Evolutionary conservation across 2,329 filamentous ascomycete species (phyloP).

Genomic region (Claviceps humidiphila): DNA sequence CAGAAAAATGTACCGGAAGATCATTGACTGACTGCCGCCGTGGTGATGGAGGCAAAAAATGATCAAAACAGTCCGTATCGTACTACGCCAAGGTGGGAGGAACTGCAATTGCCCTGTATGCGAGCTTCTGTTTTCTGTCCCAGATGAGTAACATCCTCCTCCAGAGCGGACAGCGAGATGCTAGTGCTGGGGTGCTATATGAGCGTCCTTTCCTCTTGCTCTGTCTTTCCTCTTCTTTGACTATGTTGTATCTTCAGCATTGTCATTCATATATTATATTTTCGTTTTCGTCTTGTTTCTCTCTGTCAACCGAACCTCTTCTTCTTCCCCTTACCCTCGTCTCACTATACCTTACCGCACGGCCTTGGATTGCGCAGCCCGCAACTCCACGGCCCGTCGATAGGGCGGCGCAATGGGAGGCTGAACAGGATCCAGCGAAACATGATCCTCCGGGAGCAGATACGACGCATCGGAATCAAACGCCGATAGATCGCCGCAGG

Average conservation of each 20-base stretch:
- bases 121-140: not conserved
- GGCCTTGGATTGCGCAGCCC: constrained; percentile 21
- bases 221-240: not conserved
- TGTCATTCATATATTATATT: not conserved
- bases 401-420: constrained; percentile 94
- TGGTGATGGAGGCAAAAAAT: not conserved
- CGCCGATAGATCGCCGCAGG: constrained; percentile 88
- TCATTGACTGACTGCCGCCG: constrained; percentile 9
- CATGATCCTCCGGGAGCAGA: constrained; percentile 69
- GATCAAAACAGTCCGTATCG: not conserved
- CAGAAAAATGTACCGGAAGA: constrained; percentile 21
- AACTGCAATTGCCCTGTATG: not conserved
- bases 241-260: too few species aligned
- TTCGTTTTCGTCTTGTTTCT: not conserved
- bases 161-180: too few species aligned
- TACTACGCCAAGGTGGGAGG: too few species aligned
- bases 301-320: not conserved
- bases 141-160: not conserved
- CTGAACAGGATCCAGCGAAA: constrained; percentile 83
- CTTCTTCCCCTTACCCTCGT: not conserved
- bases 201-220: not conserved
- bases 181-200: too few species aligned
- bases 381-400: constrained; percentile 73
- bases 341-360: constrained; percentile 1
- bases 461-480: constrained; percentile 97